Percentiles rank a stretch among this genome's conserved stretches.
Conservation (phyloP, 352 stramenopile species). For the Globisporangium nodosum region DNA sequence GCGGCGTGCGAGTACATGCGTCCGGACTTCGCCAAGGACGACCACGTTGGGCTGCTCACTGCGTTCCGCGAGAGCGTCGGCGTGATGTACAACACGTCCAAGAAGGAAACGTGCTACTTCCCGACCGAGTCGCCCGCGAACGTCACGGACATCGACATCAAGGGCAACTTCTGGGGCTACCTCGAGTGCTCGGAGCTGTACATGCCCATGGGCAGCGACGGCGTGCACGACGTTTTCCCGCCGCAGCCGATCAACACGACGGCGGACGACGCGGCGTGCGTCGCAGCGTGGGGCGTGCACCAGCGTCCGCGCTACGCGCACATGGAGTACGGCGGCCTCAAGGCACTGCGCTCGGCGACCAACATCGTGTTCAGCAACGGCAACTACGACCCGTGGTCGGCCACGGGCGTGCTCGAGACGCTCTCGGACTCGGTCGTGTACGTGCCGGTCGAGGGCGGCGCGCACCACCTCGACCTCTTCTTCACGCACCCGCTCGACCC, state of each 20-base stretch:
- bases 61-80: slow-evolving; percentile 50
- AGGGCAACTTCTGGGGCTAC: slow-evolving; percentile 76
- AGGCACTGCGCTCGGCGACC: slow-evolving; percentile 53
- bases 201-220: slow-evolving; percentile 30
- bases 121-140: slow-evolving; percentile 17
- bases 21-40: slow-evolving; percentile 23
- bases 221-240: too few species aligned
- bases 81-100: slow-evolving; percentile 66
- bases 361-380: slow-evolving; percentile 96
- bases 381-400: slow-evolving; percentile 91
- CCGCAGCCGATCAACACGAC: too few species aligned
- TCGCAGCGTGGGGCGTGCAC: slow-evolving; percentile 39
- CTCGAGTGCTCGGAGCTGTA: slow-evolving; percentile 77
- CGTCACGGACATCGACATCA: too few species aligned
- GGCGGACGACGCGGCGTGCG: too few species aligned
- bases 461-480: slow-evolving; percentile 82
- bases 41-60: slow-evolving; percentile 33
- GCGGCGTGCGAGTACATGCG: slow-evolving; percentile 64
- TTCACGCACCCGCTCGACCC: slow-evolving; percentile 68
- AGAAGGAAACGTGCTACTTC: too few species aligned
- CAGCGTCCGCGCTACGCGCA: slow-evolving; percentile 25
- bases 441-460: slow-evolving; percentile 39
- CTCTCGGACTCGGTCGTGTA: slow-evolving; percentile 32
- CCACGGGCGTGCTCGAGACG: slow-evolving; percentile 74
- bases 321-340: slow-evolving; percentile 56